phyloP scores from a whole-genome alignment of 257 asterid species.

The Ilex aquifolium region DNA sequence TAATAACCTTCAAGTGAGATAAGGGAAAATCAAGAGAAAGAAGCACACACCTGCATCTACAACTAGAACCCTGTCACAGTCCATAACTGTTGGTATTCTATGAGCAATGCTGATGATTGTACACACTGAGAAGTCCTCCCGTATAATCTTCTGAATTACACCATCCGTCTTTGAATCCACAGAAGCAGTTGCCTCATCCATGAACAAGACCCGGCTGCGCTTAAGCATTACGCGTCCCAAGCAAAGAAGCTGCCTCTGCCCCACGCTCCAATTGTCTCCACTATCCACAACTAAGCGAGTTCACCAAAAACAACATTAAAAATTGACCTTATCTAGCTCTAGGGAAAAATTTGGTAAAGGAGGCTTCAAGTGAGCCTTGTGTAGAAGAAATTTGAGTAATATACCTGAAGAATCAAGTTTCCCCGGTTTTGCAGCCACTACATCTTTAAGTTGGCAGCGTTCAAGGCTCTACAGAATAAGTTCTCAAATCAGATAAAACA shows the following conservation, averaged over 20 bases:
- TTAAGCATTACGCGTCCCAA: constrained; percentile 93
- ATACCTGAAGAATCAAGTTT: constrained; percentile 84
- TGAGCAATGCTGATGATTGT: constrained; percentile 97
- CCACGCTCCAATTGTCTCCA: constrained; percentile 98
- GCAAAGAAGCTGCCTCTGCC: constrained; percentile 96
- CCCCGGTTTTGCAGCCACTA: constrained; percentile 72
- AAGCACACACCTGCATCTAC: constrained; percentile 64
- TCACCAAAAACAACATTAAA: background rate
- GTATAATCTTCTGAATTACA: constrained; percentile 80
- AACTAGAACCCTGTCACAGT: constrained; percentile 83
- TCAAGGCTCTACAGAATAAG: constrained; percentile 59
- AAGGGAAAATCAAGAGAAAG: background rate
- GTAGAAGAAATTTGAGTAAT: background rate
- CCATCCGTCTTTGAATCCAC: constrained; percentile 93
- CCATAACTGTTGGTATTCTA: constrained; percentile 96
- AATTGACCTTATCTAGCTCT: no score
- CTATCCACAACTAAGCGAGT: constrained; percentile 52
- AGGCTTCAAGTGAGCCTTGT: no score
- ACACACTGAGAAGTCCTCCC: constrained; percentile 81
- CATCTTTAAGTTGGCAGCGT: constrained; percentile 96
- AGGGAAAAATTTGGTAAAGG: no score
- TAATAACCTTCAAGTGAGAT: background rate
- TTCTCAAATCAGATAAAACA: background rate
- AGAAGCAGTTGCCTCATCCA: constrained; percentile 99
- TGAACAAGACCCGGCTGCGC: constrained; percentile 67